Evolutionary conservation across 2,329 filamentous ascomycete species (phyloP), one percentile per base, ranked within the genome.

Genomic region (Fusarium avenaceum): DNA sequence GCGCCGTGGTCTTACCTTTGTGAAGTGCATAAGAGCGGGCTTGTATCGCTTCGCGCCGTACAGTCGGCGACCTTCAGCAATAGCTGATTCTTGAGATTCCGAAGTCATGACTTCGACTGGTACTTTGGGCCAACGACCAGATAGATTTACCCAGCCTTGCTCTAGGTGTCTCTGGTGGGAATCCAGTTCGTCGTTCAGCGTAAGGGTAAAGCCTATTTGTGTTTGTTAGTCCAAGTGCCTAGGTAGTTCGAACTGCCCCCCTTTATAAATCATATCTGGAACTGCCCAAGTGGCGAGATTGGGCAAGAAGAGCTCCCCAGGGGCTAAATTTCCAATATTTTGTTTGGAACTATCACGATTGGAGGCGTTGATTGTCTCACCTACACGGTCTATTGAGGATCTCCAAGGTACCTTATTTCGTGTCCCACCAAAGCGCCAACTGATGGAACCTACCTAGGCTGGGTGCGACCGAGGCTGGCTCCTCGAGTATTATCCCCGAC

Each of bases 1-100:
- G 7, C 9, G 15, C n/a, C 33, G 35, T 3, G 9, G 24, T 45
- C 72, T 45, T 70, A 80, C 78, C 48, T 72, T 72, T 14, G 80
- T 81, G 61, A 81, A 81, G 32, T 76, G 72, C 61, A 76, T 76
- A 13, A 81, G 72, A 3, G 80, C 80, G 19, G 70, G 68, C 50
- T 75, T 78, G 68, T 77, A 80, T 32, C 74, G 75, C 54, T 76
- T 75, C 10, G 68, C 72, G 4, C 65, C 72, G 60, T 80, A 81
- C 44, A 73, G 69, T 26, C 69, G 72, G 28, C 79, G 77, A 17
- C 78, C 79, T 56, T 76, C 73, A 20, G 72, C 62, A 43, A 80
- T 76, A 22, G 73, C 72, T 19, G 71, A 69, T 58, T 79, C 76
- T 33, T 75, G 65, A 10, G 70, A 57, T 47, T 59, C 50, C 8